Evolutionary conservation across 192 early-diverging fungal species (phyloP), one percentile per base, ranked within the genome.

Genomic region (Coemansia sp.): DNA sequence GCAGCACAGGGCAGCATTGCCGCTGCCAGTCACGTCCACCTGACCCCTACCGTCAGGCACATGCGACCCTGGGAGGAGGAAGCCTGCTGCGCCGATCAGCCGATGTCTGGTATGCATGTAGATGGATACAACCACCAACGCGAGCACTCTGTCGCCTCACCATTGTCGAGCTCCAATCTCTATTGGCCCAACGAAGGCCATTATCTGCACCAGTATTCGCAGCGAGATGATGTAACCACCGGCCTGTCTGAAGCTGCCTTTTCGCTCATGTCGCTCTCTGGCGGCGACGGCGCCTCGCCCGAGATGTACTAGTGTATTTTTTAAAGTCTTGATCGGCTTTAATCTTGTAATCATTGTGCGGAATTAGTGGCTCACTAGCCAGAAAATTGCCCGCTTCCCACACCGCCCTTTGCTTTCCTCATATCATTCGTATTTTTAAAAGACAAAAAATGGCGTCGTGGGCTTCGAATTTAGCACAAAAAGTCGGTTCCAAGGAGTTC

Each of bases 401-500:
- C 24, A 27, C 37, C 34, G 16, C 21, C 24, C 33, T 16, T 11
- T 64, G 37, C 42, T 59, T 57, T 5, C 35, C 8, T 17, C 4
- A 17, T 19, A 27, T 34, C 63, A 37, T 34, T 65, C 10, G 35
- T 29, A 19, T 29, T 67, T 7, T 19, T 61, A 62, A 36, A 27
- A 56, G 29, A 45, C 46, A 13, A 51, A 59, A 61, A 75, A 81
- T 81, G 79, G 70, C 79, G 54, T 82, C 79, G 63, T 85, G 79
- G 79, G 72, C 74, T 31, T 68, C 72, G 21, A 76, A 74, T 66
- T 69, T 90, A 35, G 37, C 72, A 44, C 83, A 88, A 70, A 83
- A 84, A 65, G 63, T 88, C 11, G 70, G 73, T 6, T 86, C 85
- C 21, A 85, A 86, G 65, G 91, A 92, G 72, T 89, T 89, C 73